Evolutionary conservation across 2,329 filamentous ascomycete genomes (phyloP), one percentile per base, ranked within the genome.

Genomic region (Huntiella decipiens): DNA sequence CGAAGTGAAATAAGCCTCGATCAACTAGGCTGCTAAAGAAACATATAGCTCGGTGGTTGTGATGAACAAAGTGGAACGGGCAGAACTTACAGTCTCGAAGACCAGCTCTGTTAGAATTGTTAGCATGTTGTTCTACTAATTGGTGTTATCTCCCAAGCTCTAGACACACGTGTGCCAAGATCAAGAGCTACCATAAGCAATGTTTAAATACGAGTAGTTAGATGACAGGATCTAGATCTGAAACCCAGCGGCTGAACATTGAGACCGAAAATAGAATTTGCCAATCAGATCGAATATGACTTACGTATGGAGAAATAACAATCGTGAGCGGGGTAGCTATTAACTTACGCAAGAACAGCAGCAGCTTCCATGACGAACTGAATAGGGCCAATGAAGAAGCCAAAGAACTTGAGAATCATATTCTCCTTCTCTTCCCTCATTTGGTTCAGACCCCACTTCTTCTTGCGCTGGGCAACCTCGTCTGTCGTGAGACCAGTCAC

Each of bases 401-500:
- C 69, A 56, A 76, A 63, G 63, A 93, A 92, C 68, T 92, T 91
- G 57, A 91, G 70, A 51, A 87, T 63, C 49, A 86, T 57, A 57
- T 87, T 92, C 64, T 86, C 80, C 65, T 85, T 86, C 67, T 88
- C 82, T 64, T 92, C 83, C 64, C 82, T 86, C 82, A 93, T 85
- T 61, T 84, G 77, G 61, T 94, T 93, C 58, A 82, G 68, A 60
- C 85, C 85, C 60, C 70, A 82, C 61, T 82, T 83, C 66, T 74
- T 78, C 49, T 78, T 71, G 43, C 67, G 66, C 43, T 65, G 57
- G 31, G 64, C 51, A 43, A 86, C 82, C 63, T 92, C 80, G 38
- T 67, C 61, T 49, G 81, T 73, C 10, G 75, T 84, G 6, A 93
- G 70, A 70, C 85, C 82, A 16, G 70, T 51, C 32, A 51, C 36